Conservation (phyloP, 129 eudicot species). For the Heracleum sosnowskyi region DNA sequence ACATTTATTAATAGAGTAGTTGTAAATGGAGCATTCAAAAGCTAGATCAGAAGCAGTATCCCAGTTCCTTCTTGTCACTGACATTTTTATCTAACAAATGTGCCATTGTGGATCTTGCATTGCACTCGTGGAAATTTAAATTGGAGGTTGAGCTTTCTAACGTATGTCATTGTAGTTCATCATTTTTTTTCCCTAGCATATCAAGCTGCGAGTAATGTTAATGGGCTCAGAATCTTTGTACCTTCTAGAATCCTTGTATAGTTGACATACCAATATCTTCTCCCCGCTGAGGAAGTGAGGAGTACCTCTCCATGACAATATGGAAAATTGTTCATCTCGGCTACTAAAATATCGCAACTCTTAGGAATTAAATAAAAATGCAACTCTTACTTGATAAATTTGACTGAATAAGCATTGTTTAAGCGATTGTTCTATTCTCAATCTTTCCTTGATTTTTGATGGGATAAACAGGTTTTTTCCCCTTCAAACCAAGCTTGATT, state of each 20-base stretch:
- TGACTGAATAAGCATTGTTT: too few species aligned
- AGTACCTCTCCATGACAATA: too few species aligned
- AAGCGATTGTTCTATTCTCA: too few species aligned
- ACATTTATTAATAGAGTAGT: constrained; percentile 43
- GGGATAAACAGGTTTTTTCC: too few species aligned
- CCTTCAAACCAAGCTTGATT: too few species aligned
- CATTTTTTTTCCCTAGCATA: background rate
- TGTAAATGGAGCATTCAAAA: constrained; percentile 34
- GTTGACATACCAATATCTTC: too few species aligned
- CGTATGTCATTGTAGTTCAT: background rate
- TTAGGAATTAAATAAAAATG: too few species aligned
- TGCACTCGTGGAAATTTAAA: background rate
- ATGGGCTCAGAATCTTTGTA: background rate
- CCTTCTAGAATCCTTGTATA: background rate
- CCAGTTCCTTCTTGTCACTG: background rate
- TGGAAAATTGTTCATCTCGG: too few species aligned
- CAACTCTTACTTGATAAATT: too few species aligned
- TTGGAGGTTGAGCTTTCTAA: background rate
- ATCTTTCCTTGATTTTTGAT: too few species aligned
- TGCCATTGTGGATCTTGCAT: background rate
- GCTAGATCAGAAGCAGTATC: constrained; percentile 6
- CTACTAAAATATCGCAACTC: too few species aligned
- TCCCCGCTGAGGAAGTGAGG: too few species aligned
- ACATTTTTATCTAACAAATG: background rate
- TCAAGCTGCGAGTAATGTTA: background rate